phyloP scores from a whole-genome alignment of 805 yeast genomes.

The Priceomyces fermenticarens region DNA sequence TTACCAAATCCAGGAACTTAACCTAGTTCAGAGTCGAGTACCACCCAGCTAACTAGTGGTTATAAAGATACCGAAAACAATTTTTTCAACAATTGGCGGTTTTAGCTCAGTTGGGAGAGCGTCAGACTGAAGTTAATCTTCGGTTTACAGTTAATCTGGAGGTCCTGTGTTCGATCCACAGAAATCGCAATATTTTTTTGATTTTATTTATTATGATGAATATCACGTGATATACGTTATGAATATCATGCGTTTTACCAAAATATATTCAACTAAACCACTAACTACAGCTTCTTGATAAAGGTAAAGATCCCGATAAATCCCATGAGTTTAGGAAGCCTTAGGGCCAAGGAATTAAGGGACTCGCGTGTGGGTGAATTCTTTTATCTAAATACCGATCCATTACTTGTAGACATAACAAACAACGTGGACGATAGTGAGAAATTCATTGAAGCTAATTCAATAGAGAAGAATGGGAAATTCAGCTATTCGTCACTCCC shows the following conservation, averaged over 20 bases:
- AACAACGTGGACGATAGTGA: neutral
- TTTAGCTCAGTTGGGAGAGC: constrained; percentile 39
- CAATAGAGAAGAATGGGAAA: constrained; percentile 18
- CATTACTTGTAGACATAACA: constrained; percentile 9
- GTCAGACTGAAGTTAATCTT: constrained; percentile 34
- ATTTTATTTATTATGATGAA: neutral
- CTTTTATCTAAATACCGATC: constrained; percentile 14
- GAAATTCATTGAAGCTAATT: constrained; percentile 8
- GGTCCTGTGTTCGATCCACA: constrained; percentile 91
- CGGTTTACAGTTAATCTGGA: constrained; percentile 53
- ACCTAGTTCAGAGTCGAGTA: too few species aligned
- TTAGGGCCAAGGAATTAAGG: constrained; percentile 8
- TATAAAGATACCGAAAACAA: too few species aligned
- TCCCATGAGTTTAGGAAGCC: constrained; percentile 1
- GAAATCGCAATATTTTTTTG: constrained; percentile 49
- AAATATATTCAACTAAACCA: neutral
- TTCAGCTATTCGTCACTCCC: constrained; percentile 10
- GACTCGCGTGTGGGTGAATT: constrained; percentile 15
- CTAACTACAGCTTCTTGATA: neutral
- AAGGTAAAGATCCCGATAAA: neutral
- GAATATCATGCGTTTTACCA: constrained; percentile 2
- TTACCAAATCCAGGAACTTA: too few species aligned
- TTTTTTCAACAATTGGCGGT: constrained; percentile 16
- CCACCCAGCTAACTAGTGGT: too few species aligned
- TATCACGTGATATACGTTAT: neutral